These are phyloP conservation scores for Candida fluviatilis DNA, from an alignment of 805 yeast genomes.

Conservation along the genomic window DNA sequence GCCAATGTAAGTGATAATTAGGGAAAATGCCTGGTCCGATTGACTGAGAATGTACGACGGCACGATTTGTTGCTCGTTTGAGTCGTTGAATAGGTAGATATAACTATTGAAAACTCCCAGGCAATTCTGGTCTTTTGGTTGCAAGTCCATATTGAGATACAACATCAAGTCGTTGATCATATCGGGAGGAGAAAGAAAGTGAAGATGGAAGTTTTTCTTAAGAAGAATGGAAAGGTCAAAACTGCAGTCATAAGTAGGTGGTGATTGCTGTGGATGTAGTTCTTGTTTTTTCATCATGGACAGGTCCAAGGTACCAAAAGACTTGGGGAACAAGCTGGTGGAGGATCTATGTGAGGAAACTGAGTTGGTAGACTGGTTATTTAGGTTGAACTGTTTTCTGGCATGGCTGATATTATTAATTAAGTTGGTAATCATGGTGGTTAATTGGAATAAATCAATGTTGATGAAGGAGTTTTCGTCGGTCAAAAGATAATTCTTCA, in stretches of 20 bases:
- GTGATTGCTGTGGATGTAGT: constrained; percentile 8
- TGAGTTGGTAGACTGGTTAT: background rate
- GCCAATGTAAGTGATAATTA: constrained; percentile 34
- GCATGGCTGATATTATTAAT: background rate
- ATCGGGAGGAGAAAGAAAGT: constrained; percentile 32
- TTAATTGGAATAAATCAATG: constrained; percentile 55
- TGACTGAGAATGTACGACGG: constrained; percentile 32
- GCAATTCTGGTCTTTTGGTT: constrained; percentile 18
- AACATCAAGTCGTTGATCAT: constrained; percentile 28
- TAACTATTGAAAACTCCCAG: constrained; percentile 14
- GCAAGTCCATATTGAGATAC: constrained; percentile 31
- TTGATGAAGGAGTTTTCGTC: constrained; percentile 56
- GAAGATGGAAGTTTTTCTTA: constrained; percentile 35
- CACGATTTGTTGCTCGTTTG: constrained; percentile 10
- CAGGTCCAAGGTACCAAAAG: background rate
- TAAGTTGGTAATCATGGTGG: background rate
- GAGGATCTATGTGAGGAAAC: background rate
- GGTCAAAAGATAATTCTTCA: constrained; percentile 32
- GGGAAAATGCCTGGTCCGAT: constrained; percentile 20
- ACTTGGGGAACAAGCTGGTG: constrained; percentile 1
- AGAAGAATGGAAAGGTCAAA: constrained; percentile 30
- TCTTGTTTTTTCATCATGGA: background rate
- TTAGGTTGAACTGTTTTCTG: background rate
- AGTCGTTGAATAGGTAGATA: constrained; percentile 19
- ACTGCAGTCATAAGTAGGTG: constrained; percentile 12